phyloP scores from a whole-genome alignment of 768 basidiomycete species.

The Clitopilus passeckerianus region DNA sequence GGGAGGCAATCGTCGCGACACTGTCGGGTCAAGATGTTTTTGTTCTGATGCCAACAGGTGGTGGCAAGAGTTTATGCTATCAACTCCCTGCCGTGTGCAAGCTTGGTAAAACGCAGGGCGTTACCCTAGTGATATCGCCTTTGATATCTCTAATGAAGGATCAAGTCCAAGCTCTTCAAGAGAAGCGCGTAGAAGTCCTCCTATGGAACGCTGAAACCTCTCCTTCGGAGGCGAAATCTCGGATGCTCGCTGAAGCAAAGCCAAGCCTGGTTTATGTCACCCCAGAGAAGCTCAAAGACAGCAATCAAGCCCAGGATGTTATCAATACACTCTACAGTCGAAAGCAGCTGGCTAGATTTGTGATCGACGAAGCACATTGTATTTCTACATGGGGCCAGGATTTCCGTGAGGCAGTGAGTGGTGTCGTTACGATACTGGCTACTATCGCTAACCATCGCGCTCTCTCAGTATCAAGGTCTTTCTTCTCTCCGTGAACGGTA shows the following conservation, averaged over 20 bases:
- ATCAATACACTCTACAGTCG: conserved; percentile 53
- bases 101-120: conserved; percentile 65
- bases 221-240: conserved; percentile 33
- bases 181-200: conserved; percentile 65
- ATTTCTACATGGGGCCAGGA: conserved; percentile 94
- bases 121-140: conserved; percentile 89
- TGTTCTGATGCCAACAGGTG: conserved; percentile 95
- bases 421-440: neutral
- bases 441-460: neutral
- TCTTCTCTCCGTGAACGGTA: conserved; percentile 66
- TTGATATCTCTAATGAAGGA: conserved; percentile 86
- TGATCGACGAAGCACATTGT: conserved; percentile 96
- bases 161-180: conserved; percentile 67
- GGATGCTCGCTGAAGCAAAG: conserved; percentile 39
- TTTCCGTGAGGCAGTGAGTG: conserved; percentile 75
- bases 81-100: conserved; percentile 87
- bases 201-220: conserved; percentile 58
- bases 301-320: conserved; percentile 45
- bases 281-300: conserved; percentile 81
- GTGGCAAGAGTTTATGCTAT: conserved; percentile 86
- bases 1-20: conserved; percentile 79
- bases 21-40: conserved; percentile 84
- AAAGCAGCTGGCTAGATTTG: conserved; percentile 75
- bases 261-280: conserved; percentile 83
- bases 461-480: conserved; percentile 60